Evolutionary conservation across 2,329 filamentous ascomycete species (phyloP), one percentile per base, ranked within the genome.

Genomic region (Sporothrix variecibatus): DNA sequence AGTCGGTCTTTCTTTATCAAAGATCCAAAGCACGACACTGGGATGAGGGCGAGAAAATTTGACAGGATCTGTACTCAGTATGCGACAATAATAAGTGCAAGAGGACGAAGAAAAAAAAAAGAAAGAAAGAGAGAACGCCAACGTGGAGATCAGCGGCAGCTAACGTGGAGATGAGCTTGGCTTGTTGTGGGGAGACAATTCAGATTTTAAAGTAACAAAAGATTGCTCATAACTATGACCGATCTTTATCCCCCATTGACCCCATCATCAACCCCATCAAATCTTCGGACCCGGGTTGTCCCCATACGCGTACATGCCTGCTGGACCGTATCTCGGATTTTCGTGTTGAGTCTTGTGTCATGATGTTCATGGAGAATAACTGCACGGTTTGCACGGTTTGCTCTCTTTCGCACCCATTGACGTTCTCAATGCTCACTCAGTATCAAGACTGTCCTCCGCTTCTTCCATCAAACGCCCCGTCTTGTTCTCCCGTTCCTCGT

Each of bases 151-250:
- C 38, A 46, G 62, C 12, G 38, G 38, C 43, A 46, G 23, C 38
- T 2, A 67, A 67, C 62, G 23, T 67, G 62, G 62, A 40, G 62
- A 67, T 67, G 38, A 67, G 23, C 62, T 67, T 46, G 58, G 58
- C 23, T 34, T 3, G 46, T 26, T 38, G 26, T 40, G 67, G 28
- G 67, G 67, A 69, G 67, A 69, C 46, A 68, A 68, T 0, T 20
- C 12, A 8, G 34, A 34, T 34, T 34, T 34, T 34, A 34, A 49
- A 51, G 23, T 20, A 26, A 51, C 46, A 69, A 53, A 53, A 38
- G 34, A 38, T 53, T 46, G 53, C 46, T 46, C 53, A 69, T 69
- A 69, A 15, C 26, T 69, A 69, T 69, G 67, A 69, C 67, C 28
- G 46, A 34, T n/a, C 62, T 6, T 65, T 43, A 34, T 34, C 26